Percentiles rank a stretch among this genome's conserved stretches.
Conservation (phyloP, 1,284 basidiomycete genomes). For the Sporisorium exsertum region DNA sequence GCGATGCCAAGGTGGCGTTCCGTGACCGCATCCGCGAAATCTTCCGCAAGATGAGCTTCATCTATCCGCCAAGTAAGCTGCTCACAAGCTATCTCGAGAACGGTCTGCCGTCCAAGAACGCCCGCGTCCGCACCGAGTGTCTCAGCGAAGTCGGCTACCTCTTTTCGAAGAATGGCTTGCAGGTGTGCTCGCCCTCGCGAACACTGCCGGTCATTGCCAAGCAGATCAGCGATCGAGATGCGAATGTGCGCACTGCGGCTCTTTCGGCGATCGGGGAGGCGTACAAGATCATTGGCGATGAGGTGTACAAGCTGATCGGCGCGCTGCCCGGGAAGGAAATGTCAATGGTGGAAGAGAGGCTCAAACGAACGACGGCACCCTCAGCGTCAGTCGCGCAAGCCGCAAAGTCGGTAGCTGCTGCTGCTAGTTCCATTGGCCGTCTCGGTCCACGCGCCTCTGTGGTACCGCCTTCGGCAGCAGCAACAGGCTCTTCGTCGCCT, state of each 20-base stretch:
- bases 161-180: slow-evolving; percentile 84
- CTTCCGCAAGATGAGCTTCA: slow-evolving; percentile 68
- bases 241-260: slow-evolving; percentile 84
- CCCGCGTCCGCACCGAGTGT: slow-evolving; percentile 86
- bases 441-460: slow-evolving; percentile 35
- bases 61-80: slow-evolving; percentile 87
- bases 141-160: slow-evolving; percentile 83
- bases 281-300: slow-evolving; percentile 85
- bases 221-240: slow-evolving; percentile 88
- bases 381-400: slow-evolving; percentile 13
- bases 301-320: slow-evolving; percentile 84
- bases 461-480: slow-evolving; percentile 18
- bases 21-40: slow-evolving; percentile 71
- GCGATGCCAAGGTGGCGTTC: slow-evolving; percentile 72
- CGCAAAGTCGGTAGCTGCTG: slow-evolving; percentile 4
- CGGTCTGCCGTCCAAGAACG: slow-evolving; percentile 86
- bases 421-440: slow-evolving; percentile 10
- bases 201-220: slow-evolving; percentile 83
- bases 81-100: slow-evolving; percentile 74
- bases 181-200: slow-evolving; percentile 78
- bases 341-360: slow-evolving; percentile 87
- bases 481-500: slow-evolving; percentile 29
- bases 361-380: slow-evolving; percentile 78
- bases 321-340: slow-evolving; percentile 84
- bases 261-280: slow-evolving; percentile 83